Conservation (phyloP, 176 grass and related monocot species). For the Lolium perenne region DNA sequence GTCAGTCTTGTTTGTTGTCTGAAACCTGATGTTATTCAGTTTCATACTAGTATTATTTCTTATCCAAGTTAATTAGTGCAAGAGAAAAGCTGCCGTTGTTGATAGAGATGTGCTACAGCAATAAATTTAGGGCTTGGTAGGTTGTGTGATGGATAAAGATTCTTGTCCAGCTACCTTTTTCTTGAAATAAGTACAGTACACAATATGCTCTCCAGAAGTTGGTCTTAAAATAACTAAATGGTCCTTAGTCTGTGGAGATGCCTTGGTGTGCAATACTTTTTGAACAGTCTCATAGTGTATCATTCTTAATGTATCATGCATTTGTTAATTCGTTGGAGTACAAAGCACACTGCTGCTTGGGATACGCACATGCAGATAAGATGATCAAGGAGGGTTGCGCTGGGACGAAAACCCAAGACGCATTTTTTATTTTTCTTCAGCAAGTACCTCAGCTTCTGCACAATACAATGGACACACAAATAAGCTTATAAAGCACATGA, state of each 20-base stretch:
- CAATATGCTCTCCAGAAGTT: not conserved
- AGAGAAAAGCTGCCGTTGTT: not conserved
- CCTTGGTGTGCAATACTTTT: not conserved
- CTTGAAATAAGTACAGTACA: not conserved
- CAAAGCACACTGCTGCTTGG: not conserved
- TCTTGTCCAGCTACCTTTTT: conserved; percentile 13
- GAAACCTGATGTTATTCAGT: no score
- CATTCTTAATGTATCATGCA: no score
- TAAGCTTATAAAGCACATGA: no score
- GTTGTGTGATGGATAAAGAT: not conserved
- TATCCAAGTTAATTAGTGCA: not conserved
- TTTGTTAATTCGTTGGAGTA: not conserved
- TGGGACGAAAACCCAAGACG: not conserved
- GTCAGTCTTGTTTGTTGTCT: no score
- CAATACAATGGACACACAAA: not conserved
- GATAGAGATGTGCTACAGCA: not conserved
- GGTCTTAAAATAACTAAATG: not conserved
- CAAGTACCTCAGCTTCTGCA: not conserved
- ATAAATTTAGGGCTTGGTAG: not conserved
- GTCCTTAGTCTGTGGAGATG: not conserved
- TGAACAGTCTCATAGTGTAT: no score
- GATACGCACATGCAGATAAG: not conserved
- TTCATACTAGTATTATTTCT: not conserved
- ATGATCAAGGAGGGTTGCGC: not conserved
- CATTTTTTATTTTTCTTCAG: not conserved